Conservation (phyloP, 2,329 filamentous ascomycete species). For the Tolypocladium sp. region DNA sequence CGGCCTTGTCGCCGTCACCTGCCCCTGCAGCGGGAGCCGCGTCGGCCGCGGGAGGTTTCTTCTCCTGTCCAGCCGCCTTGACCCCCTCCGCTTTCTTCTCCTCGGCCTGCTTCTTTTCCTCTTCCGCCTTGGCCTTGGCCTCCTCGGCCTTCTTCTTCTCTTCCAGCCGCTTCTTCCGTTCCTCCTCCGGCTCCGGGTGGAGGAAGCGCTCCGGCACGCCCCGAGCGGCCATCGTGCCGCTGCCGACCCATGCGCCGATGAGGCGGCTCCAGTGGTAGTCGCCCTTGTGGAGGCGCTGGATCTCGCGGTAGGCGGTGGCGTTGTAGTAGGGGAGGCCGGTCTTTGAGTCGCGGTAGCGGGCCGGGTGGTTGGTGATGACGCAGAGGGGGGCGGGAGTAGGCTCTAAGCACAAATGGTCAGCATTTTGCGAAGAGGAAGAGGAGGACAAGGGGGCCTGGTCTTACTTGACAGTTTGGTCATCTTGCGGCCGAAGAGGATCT, state of each 20-base stretch:
- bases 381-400: conserved; percentile 51
- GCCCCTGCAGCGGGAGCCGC: background rate
- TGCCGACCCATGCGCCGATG: conserved; percentile 76
- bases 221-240: conserved; percentile 50
- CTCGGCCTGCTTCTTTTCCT: conserved; percentile 6
- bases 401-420: conserved; percentile 23
- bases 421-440: background rate
- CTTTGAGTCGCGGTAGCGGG: conserved; percentile 74
- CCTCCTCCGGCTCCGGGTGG: conserved; percentile 21
- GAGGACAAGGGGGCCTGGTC: conserved; percentile 11
- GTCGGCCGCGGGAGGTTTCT: background rate
- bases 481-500: conserved; percentile 49
- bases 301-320: conserved; percentile 69
- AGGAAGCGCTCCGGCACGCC: conserved; percentile 76
- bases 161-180: conserved; percentile 11
- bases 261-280: conserved; percentile 77
- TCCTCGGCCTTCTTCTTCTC: conserved; percentile 7
- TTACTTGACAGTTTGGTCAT: conserved; percentile 48
- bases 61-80: conserved; percentile 3
- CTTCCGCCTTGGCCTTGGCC: conserved; percentile 2
- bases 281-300: conserved; percentile 63
- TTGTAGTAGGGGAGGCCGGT: conserved; percentile 80
- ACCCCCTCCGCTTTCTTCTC: conserved; percentile 6
- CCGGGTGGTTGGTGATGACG: conserved; percentile 72
- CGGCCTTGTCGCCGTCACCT: background rate